phyloP scores from a whole-genome alignment of 2,329 filamentous ascomycete species.

The Monilinia fructicola region DNA sequence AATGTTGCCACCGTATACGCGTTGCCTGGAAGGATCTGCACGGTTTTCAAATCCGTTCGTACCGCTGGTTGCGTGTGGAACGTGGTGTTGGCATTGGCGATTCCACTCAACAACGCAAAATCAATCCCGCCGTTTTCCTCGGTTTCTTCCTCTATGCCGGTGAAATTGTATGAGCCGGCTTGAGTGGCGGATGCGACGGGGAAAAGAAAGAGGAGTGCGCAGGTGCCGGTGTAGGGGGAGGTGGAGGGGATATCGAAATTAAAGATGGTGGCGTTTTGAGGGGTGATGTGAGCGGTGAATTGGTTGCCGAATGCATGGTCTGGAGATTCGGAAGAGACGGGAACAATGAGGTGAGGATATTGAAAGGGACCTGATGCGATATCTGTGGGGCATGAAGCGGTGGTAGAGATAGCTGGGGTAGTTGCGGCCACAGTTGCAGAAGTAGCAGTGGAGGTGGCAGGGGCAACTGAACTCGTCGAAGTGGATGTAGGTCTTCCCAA shows the following conservation, averaged over 20 bases:
- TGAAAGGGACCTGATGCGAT: constrained; percentile 47
- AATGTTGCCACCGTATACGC: constrained; percentile 55
- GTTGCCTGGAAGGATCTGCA: constrained; percentile 52
- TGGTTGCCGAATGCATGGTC: constrained; percentile 53
- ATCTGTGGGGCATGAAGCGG: constrained; percentile 25
- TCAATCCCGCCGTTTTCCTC: constrained; percentile 11
- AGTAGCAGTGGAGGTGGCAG: constrained; percentile 1
- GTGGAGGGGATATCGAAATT: constrained; percentile 63
- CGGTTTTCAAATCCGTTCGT: constrained; percentile 46
- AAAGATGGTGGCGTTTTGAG: constrained; percentile 52
- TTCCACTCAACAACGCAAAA: constrained; percentile 49
- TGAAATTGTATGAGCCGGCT: constrained; percentile 49
- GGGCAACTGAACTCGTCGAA: neutral
- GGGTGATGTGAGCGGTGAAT: constrained; percentile 55
- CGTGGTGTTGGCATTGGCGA: constrained; percentile 51
- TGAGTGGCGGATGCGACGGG: constrained; percentile 52
- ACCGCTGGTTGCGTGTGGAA: constrained; percentile 53
- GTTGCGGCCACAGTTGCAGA: neutral
- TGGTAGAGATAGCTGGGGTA: neutral
- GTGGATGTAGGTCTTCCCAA: constrained; percentile 24
- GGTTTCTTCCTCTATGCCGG: constrained; percentile 53
- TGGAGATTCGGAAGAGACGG: constrained; percentile 55
- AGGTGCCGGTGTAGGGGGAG: constrained; percentile 48
- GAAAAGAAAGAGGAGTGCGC: constrained; percentile 65
- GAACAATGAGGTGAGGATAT: constrained; percentile 63